Evolutionary conservation across 495 filamentous ascomycete species (phyloP).

Genomic region (Letharia columbiana): DNA sequence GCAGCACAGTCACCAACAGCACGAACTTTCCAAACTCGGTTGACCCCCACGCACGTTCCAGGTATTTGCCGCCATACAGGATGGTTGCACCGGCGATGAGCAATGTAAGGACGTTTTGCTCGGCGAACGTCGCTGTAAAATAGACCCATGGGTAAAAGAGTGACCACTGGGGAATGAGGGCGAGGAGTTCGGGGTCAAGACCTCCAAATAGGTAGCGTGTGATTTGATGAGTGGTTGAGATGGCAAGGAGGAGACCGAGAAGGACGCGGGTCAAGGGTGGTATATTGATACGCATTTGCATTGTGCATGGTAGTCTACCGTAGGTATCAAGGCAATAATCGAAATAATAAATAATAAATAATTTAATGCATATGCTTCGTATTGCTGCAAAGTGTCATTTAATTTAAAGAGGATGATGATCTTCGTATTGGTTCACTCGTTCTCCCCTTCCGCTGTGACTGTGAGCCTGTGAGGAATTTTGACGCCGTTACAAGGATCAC

Average conservation of each 20-base stretch:
- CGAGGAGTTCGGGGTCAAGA: conserved; percentile 69
- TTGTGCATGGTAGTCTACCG: conserved; percentile 1
- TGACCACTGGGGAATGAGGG: conserved; percentile 72
- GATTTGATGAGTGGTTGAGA: conserved; percentile 74
- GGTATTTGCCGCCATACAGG: conserved; percentile 89
- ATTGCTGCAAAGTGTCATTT: background rate
- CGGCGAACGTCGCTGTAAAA: conserved; percentile 75
- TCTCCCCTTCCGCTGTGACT: background rate
- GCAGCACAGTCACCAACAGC: conserved; percentile 63
- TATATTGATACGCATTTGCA: conserved; percentile 68
- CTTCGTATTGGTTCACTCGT: background rate
- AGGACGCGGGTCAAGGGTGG: conserved; percentile 81
- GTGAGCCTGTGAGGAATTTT: background rate
- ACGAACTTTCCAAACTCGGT: conserved; percentile 88
- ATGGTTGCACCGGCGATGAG: conserved; percentile 70
- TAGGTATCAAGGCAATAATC: background rate
- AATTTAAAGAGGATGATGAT: background rate
- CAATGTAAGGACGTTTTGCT: conserved; percentile 87
- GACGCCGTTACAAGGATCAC: background rate
- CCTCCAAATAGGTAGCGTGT: conserved; percentile 58
- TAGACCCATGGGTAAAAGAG: conserved; percentile 91
- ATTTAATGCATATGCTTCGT: background rate
- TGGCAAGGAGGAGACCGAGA: conserved; percentile 60
- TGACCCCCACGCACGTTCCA: conserved; percentile 95
- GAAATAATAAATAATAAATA: too few species aligned